A percentile compares a stretch with the other conserved stretches of the same genome.
Conservation (phyloP, 2,329 filamentous ascomycete species). For the Fusarium fujikuroi region DNA sequence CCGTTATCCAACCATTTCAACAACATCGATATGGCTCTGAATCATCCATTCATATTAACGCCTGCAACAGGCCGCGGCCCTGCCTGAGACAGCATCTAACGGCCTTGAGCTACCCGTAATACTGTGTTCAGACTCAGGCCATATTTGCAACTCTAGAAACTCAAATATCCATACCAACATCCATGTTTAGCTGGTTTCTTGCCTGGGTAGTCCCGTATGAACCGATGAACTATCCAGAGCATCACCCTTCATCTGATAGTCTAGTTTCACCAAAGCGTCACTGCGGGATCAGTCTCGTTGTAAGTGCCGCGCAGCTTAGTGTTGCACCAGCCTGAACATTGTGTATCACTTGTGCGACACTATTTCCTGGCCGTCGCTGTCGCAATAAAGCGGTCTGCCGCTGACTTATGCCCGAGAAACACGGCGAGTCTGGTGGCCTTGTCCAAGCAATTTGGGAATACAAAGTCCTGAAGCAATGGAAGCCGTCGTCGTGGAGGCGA, state of each 20-base stretch:
- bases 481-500: background rate
- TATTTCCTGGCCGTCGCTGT: slow-evolving; percentile 8
- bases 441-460: background rate
- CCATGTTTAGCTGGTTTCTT: background rate
- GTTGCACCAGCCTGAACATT: slow-evolving; percentile 13
- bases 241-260: slow-evolving; percentile 1
- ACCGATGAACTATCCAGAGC: background rate
- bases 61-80: slow-evolving; percentile 28
- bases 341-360: slow-evolving; percentile 25
- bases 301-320: slow-evolving; percentile 23
- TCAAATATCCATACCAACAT: background rate
- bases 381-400: slow-evolving; percentile 2
- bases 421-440: background rate
- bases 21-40: background rate
- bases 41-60: background rate
- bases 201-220: background rate
- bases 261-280: slow-evolving; percentile 2
- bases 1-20: slow-evolving; percentile 2
- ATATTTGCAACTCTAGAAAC: background rate
- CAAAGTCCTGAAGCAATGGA: background rate
- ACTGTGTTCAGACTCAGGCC: background rate
- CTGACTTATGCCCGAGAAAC: background rate
- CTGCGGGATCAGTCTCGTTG: slow-evolving; percentile 12
- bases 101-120: background rate
- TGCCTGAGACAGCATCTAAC: slow-evolving; percentile 11